A percentile compares a stretch with the other conserved stretches of the same genome.
Conservation (phyloP, 2,329 filamentous ascomycete species). For the Penicillium palitans region DNA sequence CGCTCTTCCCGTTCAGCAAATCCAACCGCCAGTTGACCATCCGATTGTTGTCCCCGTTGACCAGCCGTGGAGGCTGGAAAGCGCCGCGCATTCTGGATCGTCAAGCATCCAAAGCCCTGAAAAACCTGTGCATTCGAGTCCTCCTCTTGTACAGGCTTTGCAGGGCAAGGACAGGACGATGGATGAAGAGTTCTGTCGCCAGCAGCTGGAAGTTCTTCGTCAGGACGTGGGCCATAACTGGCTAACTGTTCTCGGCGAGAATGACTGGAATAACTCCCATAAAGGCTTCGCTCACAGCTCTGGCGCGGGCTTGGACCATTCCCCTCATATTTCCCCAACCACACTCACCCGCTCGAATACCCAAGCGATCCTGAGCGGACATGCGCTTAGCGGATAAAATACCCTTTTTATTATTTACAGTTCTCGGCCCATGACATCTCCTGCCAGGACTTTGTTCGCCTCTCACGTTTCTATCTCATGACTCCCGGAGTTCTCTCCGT, state of each 20-base stretch:
- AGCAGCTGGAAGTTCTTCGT: constrained; percentile 82
- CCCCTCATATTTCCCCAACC: constrained; percentile 34
- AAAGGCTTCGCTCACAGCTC: constrained; percentile 34
- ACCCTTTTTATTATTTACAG: not conserved
- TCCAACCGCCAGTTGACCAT: constrained; percentile 30
- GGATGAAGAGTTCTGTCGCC: constrained; percentile 76
- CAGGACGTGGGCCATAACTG: constrained; percentile 85
- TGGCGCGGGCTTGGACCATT: constrained; percentile 35
- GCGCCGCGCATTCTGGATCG: constrained; percentile 30
- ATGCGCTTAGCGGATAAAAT: constrained; percentile 37
- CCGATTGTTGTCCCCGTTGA: constrained; percentile 29
- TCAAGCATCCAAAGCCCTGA: constrained; percentile 25
- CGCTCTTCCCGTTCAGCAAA: constrained; percentile 32
- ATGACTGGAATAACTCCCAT: constrained; percentile 54
- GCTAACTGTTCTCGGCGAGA: constrained; percentile 81
- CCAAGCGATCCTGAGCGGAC: constrained; percentile 45
- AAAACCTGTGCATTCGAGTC: constrained; percentile 21
- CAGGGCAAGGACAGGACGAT: constrained; percentile 40
- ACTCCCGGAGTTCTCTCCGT: not conserved
- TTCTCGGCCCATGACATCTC: not conserved
- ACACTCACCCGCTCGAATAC: constrained; percentile 38
- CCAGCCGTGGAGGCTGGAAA: constrained; percentile 35
- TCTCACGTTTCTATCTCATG: not conserved
- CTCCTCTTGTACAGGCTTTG: constrained; percentile 26
- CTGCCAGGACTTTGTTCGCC: not conserved